Conservation (phyloP, 2,329 filamentous ascomycete species). For the Simplicillium aogashimaense region DNA sequence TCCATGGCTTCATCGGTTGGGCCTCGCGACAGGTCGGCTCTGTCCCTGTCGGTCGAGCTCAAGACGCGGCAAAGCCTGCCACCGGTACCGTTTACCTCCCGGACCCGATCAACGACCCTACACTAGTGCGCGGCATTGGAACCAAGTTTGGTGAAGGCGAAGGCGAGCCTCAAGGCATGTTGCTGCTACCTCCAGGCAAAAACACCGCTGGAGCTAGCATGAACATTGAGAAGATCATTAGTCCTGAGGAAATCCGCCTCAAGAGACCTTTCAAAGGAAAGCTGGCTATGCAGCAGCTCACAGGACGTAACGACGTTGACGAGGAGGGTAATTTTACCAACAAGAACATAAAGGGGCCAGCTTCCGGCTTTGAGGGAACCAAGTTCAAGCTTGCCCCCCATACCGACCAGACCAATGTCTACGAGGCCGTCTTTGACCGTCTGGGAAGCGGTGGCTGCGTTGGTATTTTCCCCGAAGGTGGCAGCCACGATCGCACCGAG, state of each 20-base stretch:
- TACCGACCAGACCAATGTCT: conserved; percentile 88
- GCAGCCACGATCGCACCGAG: conserved; percentile 89
- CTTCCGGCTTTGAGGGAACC: conserved; percentile 61
- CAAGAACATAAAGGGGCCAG: conserved; percentile 39
- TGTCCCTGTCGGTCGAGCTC: conserved; percentile 84
- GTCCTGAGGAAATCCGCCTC: conserved; percentile 70
- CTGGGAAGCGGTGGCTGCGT: conserved; percentile 78
- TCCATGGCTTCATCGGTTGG: conserved; percentile 86
- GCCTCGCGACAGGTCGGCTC: conserved; percentile 77
- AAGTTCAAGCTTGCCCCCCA: conserved; percentile 85
- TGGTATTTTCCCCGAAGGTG: conserved; percentile 94
- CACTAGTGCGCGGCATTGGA: conserved; percentile 65
- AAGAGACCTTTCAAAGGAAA: conserved; percentile 81
- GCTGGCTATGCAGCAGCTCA: conserved; percentile 69
- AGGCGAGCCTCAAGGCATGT: conserved; percentile 68
- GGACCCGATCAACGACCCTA: conserved; percentile 76
- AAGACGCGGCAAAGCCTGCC: conserved; percentile 77
- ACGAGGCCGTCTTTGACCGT: conserved; percentile 82
- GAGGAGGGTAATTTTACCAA: conserved; percentile 54
- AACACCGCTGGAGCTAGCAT: conserved; percentile 67
- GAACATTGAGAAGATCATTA: conserved; percentile 73
- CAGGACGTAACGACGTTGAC: conserved; percentile 64
- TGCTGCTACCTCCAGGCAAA: conserved; percentile 79
- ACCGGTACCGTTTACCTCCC: conserved; percentile 78
- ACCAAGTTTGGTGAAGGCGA: conserved; percentile 70